Conservation (phyloP, 352 stramenopile genomes). For the Phytophthora sansomeana region DNA sequence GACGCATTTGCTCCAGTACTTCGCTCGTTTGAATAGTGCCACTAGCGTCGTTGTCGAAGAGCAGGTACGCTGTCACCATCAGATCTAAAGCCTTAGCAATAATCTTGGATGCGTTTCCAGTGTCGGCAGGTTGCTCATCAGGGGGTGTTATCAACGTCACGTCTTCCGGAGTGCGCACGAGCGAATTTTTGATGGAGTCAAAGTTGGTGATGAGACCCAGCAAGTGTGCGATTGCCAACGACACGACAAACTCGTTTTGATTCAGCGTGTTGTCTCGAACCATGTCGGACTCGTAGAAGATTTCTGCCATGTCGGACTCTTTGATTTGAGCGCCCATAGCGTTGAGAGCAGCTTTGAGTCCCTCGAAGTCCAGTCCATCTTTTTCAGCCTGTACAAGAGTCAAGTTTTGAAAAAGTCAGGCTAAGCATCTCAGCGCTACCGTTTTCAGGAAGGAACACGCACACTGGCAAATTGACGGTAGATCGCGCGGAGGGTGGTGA, state of each 20-base stretch:
- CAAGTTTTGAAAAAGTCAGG: conserved; percentile 2
- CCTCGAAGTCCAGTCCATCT: conserved; percentile 69
- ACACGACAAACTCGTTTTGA: conserved; percentile 89
- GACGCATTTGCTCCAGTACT: conserved; percentile 71
- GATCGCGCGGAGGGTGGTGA: conserved; percentile 70
- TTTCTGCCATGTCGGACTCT: conserved; percentile 72
- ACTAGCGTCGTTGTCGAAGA: conserved; percentile 87
- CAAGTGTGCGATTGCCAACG: conserved; percentile 84
- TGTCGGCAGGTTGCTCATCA: conserved; percentile 33
- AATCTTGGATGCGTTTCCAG: conserved; percentile 49
- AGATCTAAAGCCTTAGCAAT: conserved; percentile 83
- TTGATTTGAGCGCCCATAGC: conserved; percentile 72
- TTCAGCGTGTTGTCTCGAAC: conserved; percentile 86
- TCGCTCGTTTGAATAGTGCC: conserved; percentile 84
- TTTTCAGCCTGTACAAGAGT: conserved; percentile 46
- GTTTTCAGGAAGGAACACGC: conserved; percentile 23
- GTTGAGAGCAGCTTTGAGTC: conserved; percentile 66
- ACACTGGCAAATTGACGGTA: conserved; percentile 72
- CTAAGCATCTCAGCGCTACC: not conserved
- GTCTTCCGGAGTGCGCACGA: conserved; percentile 48
- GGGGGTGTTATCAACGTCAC: conserved; percentile 36
- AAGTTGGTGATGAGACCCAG: conserved; percentile 84
- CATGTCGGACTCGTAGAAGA: conserved; percentile 92
- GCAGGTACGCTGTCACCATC: conserved; percentile 85
- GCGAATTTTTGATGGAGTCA: conserved; percentile 50